These are phyloP conservation scores for Euphorbia schlechtendalii DNA, from an alignment of 441 rosid species.

Conservation along the genomic window DNA sequence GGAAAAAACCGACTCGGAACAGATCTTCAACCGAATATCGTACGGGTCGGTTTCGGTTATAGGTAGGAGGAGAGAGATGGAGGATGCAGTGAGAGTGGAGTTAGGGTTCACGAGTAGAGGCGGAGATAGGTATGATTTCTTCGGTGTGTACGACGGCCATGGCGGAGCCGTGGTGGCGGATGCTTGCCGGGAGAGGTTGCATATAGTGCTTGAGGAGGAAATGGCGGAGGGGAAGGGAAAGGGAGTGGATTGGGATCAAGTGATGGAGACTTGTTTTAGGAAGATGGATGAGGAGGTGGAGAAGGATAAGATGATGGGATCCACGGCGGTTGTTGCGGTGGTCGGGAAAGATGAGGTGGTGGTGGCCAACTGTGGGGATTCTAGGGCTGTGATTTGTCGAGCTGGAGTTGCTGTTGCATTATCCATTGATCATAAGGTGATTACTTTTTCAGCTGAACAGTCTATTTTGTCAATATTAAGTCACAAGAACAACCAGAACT, in stretches of 20 bases:
- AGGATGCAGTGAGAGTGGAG: constrained; percentile 55
- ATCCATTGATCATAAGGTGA: constrained; percentile 68
- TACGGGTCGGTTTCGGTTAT: constrained; percentile 58
- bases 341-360: constrained; percentile 55
- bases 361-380: constrained; percentile 76
- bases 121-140: constrained; percentile 42
- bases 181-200: constrained; percentile 50
- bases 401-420: constrained; percentile 55
- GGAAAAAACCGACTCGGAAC: background rate
- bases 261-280: constrained; percentile 45
- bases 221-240: constrained; percentile 19
- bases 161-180: constrained; percentile 56
- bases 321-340: constrained; percentile 60
- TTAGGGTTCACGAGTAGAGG: constrained; percentile 27
- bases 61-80: constrained; percentile 67
- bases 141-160: constrained; percentile 70
- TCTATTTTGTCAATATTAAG: too few species aligned
- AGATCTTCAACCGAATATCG: background rate
- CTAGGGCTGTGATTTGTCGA: constrained; percentile 59
- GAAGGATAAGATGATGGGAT: constrained; percentile 34
- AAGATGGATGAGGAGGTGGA: constrained; percentile 47
- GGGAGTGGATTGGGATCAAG: constrained; percentile 43
- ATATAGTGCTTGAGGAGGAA: constrained; percentile 39
- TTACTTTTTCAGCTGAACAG: background rate
- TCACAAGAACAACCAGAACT: too few species aligned